phyloP scores from a whole-genome alignment of 225 moss, liverwort and hornwort species.

The Takakia lepidozioides region DNA sequence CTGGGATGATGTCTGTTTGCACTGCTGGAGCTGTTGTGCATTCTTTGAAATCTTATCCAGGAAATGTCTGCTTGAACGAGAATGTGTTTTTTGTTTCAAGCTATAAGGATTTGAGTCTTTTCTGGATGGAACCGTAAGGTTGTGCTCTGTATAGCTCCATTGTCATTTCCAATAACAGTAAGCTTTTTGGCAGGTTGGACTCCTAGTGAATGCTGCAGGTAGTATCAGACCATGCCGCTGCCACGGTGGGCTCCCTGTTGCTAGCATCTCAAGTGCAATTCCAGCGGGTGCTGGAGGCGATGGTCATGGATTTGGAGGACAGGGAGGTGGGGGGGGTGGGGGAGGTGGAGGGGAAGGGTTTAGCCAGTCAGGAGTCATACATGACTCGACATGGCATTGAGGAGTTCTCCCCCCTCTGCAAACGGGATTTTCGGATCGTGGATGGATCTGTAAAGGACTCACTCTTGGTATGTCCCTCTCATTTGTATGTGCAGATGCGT shows the following conservation, averaged over 20 bases:
- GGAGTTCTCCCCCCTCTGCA: no score
- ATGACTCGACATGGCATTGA: no score
- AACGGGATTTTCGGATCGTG: no score
- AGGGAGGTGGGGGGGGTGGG: conserved; percentile 33
- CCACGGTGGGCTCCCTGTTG: conserved; percentile 30
- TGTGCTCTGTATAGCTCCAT: conserved; percentile 2
- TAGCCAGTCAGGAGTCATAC: no score
- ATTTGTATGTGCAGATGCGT: no score
- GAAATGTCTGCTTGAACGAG: no score
- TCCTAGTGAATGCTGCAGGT: conserved; percentile 31
- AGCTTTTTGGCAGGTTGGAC: conserved; percentile 28
- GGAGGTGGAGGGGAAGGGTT: conserved; percentile 39
- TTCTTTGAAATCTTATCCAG: no score
- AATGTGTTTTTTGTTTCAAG: not conserved
- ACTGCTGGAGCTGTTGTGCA: no score
- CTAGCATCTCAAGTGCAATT: conserved; percentile 37
- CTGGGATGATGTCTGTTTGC: no score
- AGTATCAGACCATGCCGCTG: conserved; percentile 34
- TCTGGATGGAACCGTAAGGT: not conserved
- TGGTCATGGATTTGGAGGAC: conserved; percentile 48
- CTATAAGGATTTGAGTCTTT: not conserved
- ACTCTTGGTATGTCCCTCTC: no score
- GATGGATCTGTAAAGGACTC: no score
- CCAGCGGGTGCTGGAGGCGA: conserved; percentile 36
- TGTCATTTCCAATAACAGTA: not conserved